A percentile compares a stretch with the other conserved stretches of the same genome.
Evolutionary conservation across 768 basidiomycete species (phyloP).

Genomic region (Lentinus brumalis): DNA sequence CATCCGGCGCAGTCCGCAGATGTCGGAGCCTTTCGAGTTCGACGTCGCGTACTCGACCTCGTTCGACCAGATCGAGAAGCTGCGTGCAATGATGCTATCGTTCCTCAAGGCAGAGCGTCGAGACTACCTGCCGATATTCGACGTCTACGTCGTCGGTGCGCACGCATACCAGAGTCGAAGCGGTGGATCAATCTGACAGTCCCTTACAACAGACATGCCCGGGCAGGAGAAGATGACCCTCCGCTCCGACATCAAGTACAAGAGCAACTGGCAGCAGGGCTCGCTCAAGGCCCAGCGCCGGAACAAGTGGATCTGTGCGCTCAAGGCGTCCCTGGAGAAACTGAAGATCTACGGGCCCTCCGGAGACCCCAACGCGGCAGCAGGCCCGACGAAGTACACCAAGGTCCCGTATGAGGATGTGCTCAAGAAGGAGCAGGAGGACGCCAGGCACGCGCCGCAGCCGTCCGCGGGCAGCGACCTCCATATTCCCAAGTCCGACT

Average conservation of each 20-base stretch:
- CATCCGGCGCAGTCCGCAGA: slow-evolving; percentile 72
- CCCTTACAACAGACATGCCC: slow-evolving; percentile 59
- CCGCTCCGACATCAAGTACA: slow-evolving; percentile 84
- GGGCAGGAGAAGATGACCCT: slow-evolving; percentile 79
- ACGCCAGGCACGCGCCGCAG: slow-evolving; percentile 1
- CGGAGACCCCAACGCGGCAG: slow-evolving; percentile 57
- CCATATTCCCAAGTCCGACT: slow-evolving; percentile 22
- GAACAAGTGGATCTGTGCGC: slow-evolving; percentile 91
- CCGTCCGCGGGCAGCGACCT: slow-evolving; percentile 11
- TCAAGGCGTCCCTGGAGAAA: slow-evolving; percentile 73
- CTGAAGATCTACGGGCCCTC: slow-evolving; percentile 68
- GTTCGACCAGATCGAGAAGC: slow-evolving; percentile 78
- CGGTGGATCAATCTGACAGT: slow-evolving; percentile 10
- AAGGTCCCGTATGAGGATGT: slow-evolving; percentile 73
- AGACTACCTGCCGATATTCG: slow-evolving; percentile 77
- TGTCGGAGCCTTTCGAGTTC: slow-evolving; percentile 81
- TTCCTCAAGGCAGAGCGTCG: slow-evolving; percentile 73
- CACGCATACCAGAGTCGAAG: not conserved
- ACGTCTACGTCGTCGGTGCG: slow-evolving; percentile 66
- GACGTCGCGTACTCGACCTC: slow-evolving; percentile 78
- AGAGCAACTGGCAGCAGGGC: slow-evolving; percentile 82
- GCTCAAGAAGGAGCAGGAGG: slow-evolving; percentile 29
- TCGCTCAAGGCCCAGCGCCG: slow-evolving; percentile 72
- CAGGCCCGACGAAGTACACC: slow-evolving; percentile 62
- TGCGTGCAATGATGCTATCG: slow-evolving; percentile 77